Base-by-base conservation (phyloP, 257 asterid species). In the Craterostigma plantagineum region DNA sequence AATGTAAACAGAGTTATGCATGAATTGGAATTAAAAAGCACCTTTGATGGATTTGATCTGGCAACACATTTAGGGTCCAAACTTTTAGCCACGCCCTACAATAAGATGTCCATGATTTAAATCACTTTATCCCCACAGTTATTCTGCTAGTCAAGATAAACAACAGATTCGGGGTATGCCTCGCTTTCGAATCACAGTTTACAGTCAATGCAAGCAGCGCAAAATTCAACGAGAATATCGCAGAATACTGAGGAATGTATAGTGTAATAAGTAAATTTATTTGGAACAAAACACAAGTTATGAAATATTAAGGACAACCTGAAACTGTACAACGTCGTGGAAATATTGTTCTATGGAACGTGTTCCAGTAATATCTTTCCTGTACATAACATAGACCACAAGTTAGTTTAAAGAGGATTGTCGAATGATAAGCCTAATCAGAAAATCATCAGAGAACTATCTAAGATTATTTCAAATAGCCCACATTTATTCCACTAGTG, bases 351-450 rank as follows among this genome's bases (percentile, higher is more conserved):
- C 81, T 16, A 86, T 69, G 62, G 78, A 45, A 43, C 11, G 56
- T 30, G 61, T 63, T 44, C 91, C 94, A 43, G 77, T 64, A 59
- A 86, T 52, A 60, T 86, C 96, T 54, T 81, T 73, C 75, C 96
- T 86, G 80, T 50, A 23, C 63, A 61, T 8, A 8, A 56, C 52
- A 51, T 9, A 49, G 50, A 45, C 30, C 38, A 43, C 34, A 48
- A 43, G 27, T 23, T 6, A 23, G 30, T 23, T 23, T 23, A 23
- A 23, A 23, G 30, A 23, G 30, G 30, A 23, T 23, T 2, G 4
- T 23, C 30, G 30, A 23, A 23, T 23, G 30, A 23, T 23, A 2
- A 23, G 30, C 30, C 30, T 23, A 23, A 23, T 23, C 30, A 23
- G 30, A 23, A 2, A 23, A 23, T 23, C 30, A 23, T 23, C 30